Evolutionary conservation across 768 basidiomycete genomes (phyloP).

Genomic region (Serendipita sp.): DNA sequence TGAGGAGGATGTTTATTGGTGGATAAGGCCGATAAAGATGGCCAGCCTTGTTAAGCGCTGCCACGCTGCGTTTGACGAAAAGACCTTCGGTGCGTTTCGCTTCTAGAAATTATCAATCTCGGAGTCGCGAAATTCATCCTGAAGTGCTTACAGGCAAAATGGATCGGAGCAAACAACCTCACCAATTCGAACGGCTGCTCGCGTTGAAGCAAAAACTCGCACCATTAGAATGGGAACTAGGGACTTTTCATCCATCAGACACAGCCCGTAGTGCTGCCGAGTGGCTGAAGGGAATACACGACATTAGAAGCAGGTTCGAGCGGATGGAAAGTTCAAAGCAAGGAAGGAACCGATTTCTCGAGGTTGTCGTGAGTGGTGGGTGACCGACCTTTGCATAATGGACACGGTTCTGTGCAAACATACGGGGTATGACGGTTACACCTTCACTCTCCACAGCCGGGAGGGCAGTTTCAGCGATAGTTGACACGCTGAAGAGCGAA

Average conservation of each 20-base stretch:
- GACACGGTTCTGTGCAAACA: background rate
- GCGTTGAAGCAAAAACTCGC: slow-evolving; percentile 61
- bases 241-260: slow-evolving; percentile 49
- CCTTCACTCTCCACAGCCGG: background rate
- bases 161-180: slow-evolving; percentile 4
- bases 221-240: slow-evolving; percentile 62
- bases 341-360: slow-evolving; percentile 48
- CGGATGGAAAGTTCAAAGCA: slow-evolving; percentile 50
- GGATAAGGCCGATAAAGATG: too few relatives aligned
- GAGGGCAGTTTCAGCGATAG: slow-evolving; percentile 6
- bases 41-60: too few relatives aligned
- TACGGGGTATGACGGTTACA: background rate
- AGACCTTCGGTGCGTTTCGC: too few relatives aligned
- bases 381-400: slow-evolving; percentile 9
- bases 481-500: slow-evolving; percentile 16
- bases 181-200: slow-evolving; percentile 36
- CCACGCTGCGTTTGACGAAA: too few relatives aligned
- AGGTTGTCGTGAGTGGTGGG: slow-evolving; percentile 29
- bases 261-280: slow-evolving; percentile 38
- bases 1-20: too few relatives aligned
- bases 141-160: background rate
- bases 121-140: too few relatives aligned
- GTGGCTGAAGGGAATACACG: slow-evolving; percentile 60
- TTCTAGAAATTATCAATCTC: too few relatives aligned
- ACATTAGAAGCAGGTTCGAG: slow-evolving; percentile 52